phyloP scores from a whole-genome alignment of 768 basidiomycete genomes.

The Rhizopogon vulgaris region DNA sequence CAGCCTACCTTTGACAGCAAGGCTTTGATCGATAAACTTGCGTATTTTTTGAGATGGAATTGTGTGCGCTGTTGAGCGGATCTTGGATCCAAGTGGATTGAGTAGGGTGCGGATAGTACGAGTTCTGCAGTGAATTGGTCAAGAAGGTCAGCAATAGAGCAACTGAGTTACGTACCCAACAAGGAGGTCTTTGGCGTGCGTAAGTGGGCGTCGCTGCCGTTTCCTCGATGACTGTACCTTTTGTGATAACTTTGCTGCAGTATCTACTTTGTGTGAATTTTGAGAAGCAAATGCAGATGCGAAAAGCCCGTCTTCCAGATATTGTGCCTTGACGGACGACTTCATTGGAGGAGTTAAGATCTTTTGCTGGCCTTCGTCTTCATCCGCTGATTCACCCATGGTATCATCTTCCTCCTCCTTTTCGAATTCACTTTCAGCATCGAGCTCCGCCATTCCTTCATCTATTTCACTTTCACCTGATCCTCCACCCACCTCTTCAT shows the following conservation, averaged over 20 bases:
- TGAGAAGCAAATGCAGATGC: conserved; percentile 44
- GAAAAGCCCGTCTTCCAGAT: conserved; percentile 67
- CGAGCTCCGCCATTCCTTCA: conserved; percentile 6
- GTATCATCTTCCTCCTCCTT: conserved; percentile 15
- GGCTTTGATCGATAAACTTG: conserved; percentile 46
- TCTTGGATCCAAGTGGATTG: conserved; percentile 17
- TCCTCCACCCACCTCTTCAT: conserved; percentile 5
- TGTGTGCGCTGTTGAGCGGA: conserved; percentile 34
- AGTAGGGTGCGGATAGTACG: conserved; percentile 46
- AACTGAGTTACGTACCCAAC: conserved; percentile 39
- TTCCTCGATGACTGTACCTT: conserved; percentile 10
- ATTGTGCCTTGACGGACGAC: conserved; percentile 33
- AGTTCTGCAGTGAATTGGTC: conserved; percentile 33
- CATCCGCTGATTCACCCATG: conserved; percentile 9
- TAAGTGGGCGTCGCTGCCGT: conserved; percentile 27
- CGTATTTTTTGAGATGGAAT: conserved; percentile 42
- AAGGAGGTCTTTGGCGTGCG: conserved; percentile 42
- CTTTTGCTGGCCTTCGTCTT: not conserved
- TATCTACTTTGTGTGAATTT: conserved; percentile 11
- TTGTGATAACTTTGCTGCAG: conserved; percentile 16
- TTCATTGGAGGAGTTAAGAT: not conserved
- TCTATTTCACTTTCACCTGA: conserved; percentile 16
- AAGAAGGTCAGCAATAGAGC: not conserved
- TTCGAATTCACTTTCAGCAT: conserved; percentile 5
- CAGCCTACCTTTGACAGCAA: conserved; percentile 38